Evolutionary conservation across 257 asterid species (phyloP).

Genomic region (Fraxinus quadrangulata): DNA sequence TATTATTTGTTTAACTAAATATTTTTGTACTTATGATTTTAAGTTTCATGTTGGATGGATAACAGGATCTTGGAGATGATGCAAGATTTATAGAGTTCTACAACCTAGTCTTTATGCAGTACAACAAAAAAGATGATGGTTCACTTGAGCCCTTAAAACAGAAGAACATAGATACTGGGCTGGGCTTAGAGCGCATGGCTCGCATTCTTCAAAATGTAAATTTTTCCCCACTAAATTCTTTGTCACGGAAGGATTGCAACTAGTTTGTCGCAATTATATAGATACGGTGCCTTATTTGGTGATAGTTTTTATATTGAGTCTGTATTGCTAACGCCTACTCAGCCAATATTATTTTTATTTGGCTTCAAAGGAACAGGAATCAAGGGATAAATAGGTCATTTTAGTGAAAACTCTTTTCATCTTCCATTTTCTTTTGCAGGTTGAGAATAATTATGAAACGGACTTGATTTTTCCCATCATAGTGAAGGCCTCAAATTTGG

Average conservation of each 20-base stretch:
- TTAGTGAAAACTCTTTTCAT: slow-evolving; percentile 14
- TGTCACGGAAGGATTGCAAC: background rate
- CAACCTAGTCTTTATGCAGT: slow-evolving; percentile 96
- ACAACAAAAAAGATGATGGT: slow-evolving; percentile 86
- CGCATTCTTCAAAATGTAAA: slow-evolving; percentile 83
- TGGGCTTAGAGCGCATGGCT: slow-evolving; percentile 97
- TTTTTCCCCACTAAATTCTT: background rate
- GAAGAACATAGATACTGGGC: slow-evolving; percentile 94
- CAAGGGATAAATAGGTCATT: background rate
- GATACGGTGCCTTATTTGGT: background rate
- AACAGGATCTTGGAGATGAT: slow-evolving; percentile 95
- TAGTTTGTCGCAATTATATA: background rate
- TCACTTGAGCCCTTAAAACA: slow-evolving; percentile 95
- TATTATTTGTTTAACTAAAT: slow-evolving; percentile 4
- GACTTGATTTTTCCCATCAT: slow-evolving; percentile 85
- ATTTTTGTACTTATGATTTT: slow-evolving; percentile 15
- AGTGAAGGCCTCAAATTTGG: slow-evolving; percentile 80
- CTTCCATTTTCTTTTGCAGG: slow-evolving; percentile 49
- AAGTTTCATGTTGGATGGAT: slow-evolving; percentile 21
- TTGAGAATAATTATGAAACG: slow-evolving; percentile 89
- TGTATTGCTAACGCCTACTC: background rate
- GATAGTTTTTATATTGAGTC: background rate
- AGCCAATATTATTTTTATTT: background rate
- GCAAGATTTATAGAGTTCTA: slow-evolving; percentile 94
- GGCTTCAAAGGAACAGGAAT: background rate